Evolutionary conservation across 2,329 filamentous ascomycete species (phyloP).

Genomic region (Gaeumannomyces sp.): DNA sequence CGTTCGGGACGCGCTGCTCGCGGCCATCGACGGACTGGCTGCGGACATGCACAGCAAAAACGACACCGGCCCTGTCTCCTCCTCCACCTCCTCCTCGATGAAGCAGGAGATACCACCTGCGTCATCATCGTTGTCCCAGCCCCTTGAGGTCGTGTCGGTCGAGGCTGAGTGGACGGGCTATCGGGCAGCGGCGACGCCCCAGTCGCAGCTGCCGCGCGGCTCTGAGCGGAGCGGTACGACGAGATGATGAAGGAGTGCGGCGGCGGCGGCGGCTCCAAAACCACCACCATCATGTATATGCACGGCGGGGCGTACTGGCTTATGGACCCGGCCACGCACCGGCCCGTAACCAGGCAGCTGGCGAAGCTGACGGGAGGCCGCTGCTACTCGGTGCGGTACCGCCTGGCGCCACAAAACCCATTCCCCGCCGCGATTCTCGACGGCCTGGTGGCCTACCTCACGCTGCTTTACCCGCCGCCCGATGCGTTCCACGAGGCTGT

Average conservation of each 20-base stretch:
- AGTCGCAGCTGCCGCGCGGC: constrained; percentile 46
- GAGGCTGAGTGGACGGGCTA: constrained; percentile 75
- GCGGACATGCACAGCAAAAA: constrained; percentile 15
- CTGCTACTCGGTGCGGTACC: constrained; percentile 67
- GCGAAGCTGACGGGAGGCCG: constrained; percentile 62
- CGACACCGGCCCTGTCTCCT: constrained; percentile 19
- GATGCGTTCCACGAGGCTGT: constrained; percentile 63
- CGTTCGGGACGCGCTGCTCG: constrained; percentile 50
- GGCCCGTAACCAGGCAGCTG: constrained; percentile 50
- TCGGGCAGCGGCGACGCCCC: constrained; percentile 44
- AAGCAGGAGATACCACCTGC: neutral
- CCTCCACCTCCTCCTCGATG: neutral
- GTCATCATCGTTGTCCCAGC: constrained; percentile 16
- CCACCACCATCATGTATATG: constrained; percentile 64
- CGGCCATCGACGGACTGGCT: constrained; percentile 50
- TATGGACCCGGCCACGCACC: constrained; percentile 63
- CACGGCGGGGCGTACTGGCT: constrained; percentile 73
- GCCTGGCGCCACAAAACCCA: constrained; percentile 66
- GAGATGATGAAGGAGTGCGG: constrained; percentile 60
- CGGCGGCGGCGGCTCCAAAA: constrained; percentile 16
- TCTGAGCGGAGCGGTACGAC: constrained; percentile 59
- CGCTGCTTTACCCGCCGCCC: constrained; percentile 63
- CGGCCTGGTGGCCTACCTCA: constrained; percentile 65
- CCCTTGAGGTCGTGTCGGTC: constrained; percentile 50
- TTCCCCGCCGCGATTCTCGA: constrained; percentile 73